Percentiles rank a stretch among this genome's conserved stretches.
These are phyloP conservation scores for Panaeolus cyanescens DNA, from an alignment of 768 basidiomycete species.

Conservation along the genomic window DNA sequence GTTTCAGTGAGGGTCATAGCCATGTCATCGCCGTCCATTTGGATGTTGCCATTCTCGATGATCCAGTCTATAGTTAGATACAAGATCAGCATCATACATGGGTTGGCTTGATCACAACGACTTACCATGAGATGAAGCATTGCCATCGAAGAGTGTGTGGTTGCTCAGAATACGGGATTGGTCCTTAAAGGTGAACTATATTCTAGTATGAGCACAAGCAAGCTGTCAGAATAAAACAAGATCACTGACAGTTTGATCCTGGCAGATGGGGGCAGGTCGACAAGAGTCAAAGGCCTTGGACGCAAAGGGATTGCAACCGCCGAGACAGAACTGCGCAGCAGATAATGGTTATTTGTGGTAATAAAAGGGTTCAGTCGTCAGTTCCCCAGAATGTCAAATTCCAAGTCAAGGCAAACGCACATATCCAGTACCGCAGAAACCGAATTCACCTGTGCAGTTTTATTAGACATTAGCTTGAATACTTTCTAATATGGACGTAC, in stretches of 20 bases:
- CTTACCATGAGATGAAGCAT: constrained; percentile 67
- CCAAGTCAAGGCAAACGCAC: constrained; percentile 30
- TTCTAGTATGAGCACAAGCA: background rate
- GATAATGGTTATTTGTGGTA: background rate
- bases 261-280: constrained; percentile 70
- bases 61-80: constrained; percentile 57
- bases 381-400: constrained; percentile 2
- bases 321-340: constrained; percentile 66
- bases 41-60: constrained; percentile 64
- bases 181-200: constrained; percentile 63
- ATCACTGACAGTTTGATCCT: constrained; percentile 53
- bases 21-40: constrained; percentile 71
- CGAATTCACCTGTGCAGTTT: constrained; percentile 45
- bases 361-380: background rate
- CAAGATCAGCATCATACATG: background rate
- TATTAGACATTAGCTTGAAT: constrained; percentile 1
- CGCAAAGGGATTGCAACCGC: constrained; percentile 82
- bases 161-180: constrained; percentile 70
- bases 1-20: constrained; percentile 66
- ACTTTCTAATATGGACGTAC: constrained; percentile 30
- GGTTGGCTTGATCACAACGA: background rate
- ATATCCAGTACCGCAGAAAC: constrained; percentile 49
- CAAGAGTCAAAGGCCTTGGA: constrained; percentile 70
- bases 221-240: background rate
- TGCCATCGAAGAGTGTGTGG: constrained; percentile 69